Conservation (phyloP, 2,329 filamentous ascomycete genomes). For the Neurospora crassa region DNA sequence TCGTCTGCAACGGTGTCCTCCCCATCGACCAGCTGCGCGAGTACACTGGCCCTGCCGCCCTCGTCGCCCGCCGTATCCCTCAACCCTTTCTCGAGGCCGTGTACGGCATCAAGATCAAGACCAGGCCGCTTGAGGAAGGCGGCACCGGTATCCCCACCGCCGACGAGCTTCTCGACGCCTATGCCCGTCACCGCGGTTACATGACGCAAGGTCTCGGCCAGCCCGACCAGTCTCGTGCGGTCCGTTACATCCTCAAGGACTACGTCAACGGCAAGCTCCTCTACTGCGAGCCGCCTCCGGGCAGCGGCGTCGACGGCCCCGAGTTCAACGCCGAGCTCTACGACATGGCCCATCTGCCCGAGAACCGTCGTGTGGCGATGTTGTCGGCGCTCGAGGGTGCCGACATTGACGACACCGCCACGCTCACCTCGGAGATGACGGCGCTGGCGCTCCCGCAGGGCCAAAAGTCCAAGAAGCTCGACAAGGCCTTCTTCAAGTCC, state of each 20-base stretch:
- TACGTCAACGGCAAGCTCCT: slow-evolving; percentile 95
- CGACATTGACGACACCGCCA: slow-evolving; percentile 20
- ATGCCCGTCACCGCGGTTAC: slow-evolving; percentile 84
- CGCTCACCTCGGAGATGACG: slow-evolving; percentile 35
- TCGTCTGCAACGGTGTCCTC: slow-evolving; percentile 89
- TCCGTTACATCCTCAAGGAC: slow-evolving; percentile 85
- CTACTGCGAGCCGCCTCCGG: slow-evolving; percentile 79
- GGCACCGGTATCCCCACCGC: slow-evolving; percentile 81
- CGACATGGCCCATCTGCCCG: slow-evolving; percentile 69
- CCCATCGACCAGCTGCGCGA: slow-evolving; percentile 96
- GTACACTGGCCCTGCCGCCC: slow-evolving; percentile 73
- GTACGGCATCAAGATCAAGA: slow-evolving; percentile 85
- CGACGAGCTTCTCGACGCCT: slow-evolving; percentile 75
- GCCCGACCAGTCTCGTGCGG: slow-evolving; percentile 87
- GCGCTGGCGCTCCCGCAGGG: slow-evolving; percentile 45
- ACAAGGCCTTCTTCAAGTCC: slow-evolving; percentile 80
- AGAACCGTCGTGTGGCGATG: slow-evolving; percentile 58
- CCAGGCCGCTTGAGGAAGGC: slow-evolving; percentile 77
- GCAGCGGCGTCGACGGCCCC: slow-evolving; percentile 50
- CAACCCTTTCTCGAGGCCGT: slow-evolving; percentile 82
- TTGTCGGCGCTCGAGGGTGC: slow-evolving; percentile 26
- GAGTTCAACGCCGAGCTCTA: slow-evolving; percentile 90
- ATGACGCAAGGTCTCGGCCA: slow-evolving; percentile 81
- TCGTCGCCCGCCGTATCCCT: slow-evolving; percentile 80
- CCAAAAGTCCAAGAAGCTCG: slow-evolving; percentile 65